Evolutionary conservation across 2,329 filamentous ascomycete species (phyloP), one percentile per base, ranked within the genome.

Genomic region (Colletotrichum lindemuthianum): DNA sequence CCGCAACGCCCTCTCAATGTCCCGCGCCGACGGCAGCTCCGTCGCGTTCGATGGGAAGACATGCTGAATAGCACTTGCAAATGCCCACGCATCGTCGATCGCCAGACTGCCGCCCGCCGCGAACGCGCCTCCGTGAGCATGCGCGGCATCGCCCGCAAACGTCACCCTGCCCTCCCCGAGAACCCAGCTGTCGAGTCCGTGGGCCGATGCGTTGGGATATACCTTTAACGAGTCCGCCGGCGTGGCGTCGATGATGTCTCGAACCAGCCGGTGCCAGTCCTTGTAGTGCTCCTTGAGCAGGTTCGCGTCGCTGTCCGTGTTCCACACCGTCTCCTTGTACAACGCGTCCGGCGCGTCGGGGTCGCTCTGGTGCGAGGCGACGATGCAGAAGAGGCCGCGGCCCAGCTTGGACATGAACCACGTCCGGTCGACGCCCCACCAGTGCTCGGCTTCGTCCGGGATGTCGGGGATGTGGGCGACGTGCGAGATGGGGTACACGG

Each of bases 381-480:
- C 81, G 7, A 80, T 74, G 2, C 80, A 81, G 63, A 79, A 83
- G 4, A 81, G 73, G 12, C 71, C 74, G 24, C 69, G 70, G 69
- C 79, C 79, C 2, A 83, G 72, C 24, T 71, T 73, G 33, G 79
- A 81, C 9, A 80, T 72, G 60, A 83, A 83, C 37, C 82, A 77
- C 15, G 76, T 78, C 43, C 79, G 72, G 24, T 75, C 74, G 1
- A 76, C 77, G 0, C 77, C 78, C 79, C 79, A 81, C 71, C 78
- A 75, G 64, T 83, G 81, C 7, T 75, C 74, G 1, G 81, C 80
- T 65, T 83, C 80, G 32, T 77, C 70, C 4, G 72, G 78, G 33
- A 81, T 67, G 45, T 77, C 74, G 6, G 73, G 69, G 15, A 83
- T 75, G 55, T 78, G 73, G 8, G 73, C 71, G 2, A 83, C 72